These are phyloP conservation scores for Capsicum pubescens DNA, from an alignment of 257 asterid genomes.

Conservation along the genomic window DNA sequence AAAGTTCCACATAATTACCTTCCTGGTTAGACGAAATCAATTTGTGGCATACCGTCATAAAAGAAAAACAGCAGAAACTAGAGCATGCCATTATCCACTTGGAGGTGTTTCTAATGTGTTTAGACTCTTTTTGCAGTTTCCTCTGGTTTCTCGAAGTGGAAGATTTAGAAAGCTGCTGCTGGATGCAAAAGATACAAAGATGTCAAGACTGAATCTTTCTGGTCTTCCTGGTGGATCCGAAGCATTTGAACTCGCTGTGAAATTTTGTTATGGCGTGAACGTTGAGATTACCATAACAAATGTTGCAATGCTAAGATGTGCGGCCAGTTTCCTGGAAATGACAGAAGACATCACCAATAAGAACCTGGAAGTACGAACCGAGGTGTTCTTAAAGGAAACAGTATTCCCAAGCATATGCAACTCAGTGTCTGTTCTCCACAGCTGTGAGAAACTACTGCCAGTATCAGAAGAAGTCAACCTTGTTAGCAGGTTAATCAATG, in stretches of 20 bases:
- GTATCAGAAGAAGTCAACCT: conserved; percentile 64
- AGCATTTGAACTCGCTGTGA: conserved; percentile 84
- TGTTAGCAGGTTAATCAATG: conserved; percentile 57
- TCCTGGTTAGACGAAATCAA: neutral
- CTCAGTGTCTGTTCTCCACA: conserved; percentile 70
- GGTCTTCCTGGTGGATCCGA: conserved; percentile 87
- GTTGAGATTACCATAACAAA: conserved; percentile 67
- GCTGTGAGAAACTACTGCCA: conserved; percentile 68
- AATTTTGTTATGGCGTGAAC: conserved; percentile 84
- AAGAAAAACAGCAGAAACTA: neutral
- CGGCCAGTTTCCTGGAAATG: conserved; percentile 88
- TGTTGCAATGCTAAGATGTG: conserved; percentile 69
- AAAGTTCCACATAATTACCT: neutral
- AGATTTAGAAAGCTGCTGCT: conserved; percentile 61
- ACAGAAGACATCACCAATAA: conserved; percentile 73
- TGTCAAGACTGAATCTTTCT: conserved; percentile 59
- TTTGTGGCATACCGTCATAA: neutral
- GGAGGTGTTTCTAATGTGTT: neutral
- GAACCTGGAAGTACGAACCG: conserved; percentile 69
- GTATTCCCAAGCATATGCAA: conserved; percentile 66
- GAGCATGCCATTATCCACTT: neutral
- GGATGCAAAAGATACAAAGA: conserved; percentile 73
- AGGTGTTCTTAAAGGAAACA: conserved; percentile 55
- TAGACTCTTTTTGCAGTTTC: conserved; percentile 58
- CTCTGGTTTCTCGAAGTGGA: conserved; percentile 85